Percentiles rank a stretch among this genome's conserved stretches.
Conservation (phyloP, 2,329 filamentous ascomycete species). For the Xylariaceae sp. region DNA sequence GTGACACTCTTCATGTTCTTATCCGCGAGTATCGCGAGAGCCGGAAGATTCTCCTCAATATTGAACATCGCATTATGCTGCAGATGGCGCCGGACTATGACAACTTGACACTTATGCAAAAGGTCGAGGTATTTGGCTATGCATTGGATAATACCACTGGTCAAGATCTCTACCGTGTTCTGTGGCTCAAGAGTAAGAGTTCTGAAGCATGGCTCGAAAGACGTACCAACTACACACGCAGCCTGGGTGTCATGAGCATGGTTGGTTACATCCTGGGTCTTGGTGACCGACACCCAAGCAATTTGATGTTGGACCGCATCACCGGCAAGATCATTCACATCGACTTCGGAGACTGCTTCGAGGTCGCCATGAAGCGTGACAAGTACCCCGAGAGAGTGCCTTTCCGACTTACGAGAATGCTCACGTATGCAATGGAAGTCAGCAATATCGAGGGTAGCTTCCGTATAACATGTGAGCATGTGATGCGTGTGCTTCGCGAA, state of each 20-base stretch:
- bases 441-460: slow-evolving; percentile 99
- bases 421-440: slow-evolving; percentile 99
- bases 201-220: slow-evolving; percentile 97
- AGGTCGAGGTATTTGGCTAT: slow-evolving; percentile 98
- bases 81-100: slow-evolving; percentile 99
- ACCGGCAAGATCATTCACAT: slow-evolving; percentile 98
- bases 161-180: slow-evolving; percentile 93
- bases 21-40: slow-evolving; percentile 97
- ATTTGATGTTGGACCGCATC: slow-evolving; percentile 92
- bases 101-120: slow-evolving; percentile 98
- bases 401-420: slow-evolving; percentile 96
- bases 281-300: slow-evolving; percentile 94
- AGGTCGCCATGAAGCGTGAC: slow-evolving; percentile 98
- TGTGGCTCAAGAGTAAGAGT: slow-evolving; percentile 98
- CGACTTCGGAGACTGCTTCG: slow-evolving; percentile 99
- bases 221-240: slow-evolving; percentile 97
- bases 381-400: slow-evolving; percentile 97
- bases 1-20: slow-evolving; percentile 91
- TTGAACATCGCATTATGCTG: slow-evolving; percentile 98
- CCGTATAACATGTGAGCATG: slow-evolving; percentile 95
- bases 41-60: slow-evolving; percentile 95
- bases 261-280: slow-evolving; percentile 98
- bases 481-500: slow-evolving; percentile 92
- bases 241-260: slow-evolving; percentile 99
- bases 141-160: slow-evolving; percentile 98